phyloP scores from a whole-genome alignment of 352 stramenopile genomes.

The Pythium myriotylum region DNA sequence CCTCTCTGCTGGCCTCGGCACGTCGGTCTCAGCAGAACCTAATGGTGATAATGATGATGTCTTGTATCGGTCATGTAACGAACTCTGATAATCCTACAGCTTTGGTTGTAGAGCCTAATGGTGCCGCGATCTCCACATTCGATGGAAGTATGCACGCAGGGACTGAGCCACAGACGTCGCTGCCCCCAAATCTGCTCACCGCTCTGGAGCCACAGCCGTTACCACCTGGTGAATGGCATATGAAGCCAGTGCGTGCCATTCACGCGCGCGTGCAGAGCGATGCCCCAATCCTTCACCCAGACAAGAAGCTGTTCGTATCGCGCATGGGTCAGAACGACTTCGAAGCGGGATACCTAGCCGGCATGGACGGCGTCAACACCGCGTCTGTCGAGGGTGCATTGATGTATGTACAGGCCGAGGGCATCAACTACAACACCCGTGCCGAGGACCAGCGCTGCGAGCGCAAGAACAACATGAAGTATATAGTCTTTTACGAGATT shows the following conservation, averaged over 20 bases:
- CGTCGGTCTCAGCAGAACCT: too few species aligned
- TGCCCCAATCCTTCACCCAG: constrained; percentile 52
- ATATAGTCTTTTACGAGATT: constrained; percentile 84
- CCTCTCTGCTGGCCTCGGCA: too few species aligned
- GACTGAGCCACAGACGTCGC: too few species aligned
- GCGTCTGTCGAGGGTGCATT: constrained; percentile 75
- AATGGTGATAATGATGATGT: too few species aligned
- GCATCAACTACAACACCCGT: constrained; percentile 78
- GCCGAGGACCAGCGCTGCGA: constrained; percentile 61
- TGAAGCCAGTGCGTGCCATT: constrained; percentile 69
- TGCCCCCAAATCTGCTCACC: constrained; percentile 21
- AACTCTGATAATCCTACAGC: too few species aligned
- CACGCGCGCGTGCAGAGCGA: constrained; percentile 79
- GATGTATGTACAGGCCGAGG: constrained; percentile 85
- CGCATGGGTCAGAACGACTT: constrained; percentile 50
- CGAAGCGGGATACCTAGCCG: constrained; percentile 51
- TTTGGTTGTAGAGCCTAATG: too few species aligned
- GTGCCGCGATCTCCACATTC: too few species aligned
- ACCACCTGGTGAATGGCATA: constrained; percentile 47
- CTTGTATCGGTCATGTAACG: too few species aligned
- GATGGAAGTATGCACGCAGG: too few species aligned
- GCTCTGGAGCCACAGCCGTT: constrained; percentile 20
- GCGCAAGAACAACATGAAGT: constrained; percentile 81
- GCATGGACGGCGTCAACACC: constrained; percentile 81
- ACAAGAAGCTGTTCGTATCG: constrained; percentile 65